Percentiles rank a stretch among this genome's conserved stretches.
Evolutionary conservation across 2,329 filamentous ascomycete genomes (phyloP).

Genomic region (Waltergamsia citrina): DNA sequence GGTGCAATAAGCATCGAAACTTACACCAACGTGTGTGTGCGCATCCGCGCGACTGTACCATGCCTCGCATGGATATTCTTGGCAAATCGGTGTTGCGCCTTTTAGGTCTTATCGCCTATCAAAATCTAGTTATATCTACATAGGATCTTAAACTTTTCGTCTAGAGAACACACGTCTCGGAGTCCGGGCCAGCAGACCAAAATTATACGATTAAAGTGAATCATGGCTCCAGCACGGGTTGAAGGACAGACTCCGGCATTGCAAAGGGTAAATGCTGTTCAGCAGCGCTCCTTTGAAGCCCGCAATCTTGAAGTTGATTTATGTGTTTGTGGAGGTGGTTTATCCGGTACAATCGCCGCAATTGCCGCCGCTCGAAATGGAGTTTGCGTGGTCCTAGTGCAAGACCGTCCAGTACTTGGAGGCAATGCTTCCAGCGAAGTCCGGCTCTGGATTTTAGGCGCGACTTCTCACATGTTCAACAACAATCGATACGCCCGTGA

Average conservation of each 20-base stretch:
- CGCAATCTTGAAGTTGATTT: constrained; percentile 12
- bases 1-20: no score
- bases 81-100: no score
- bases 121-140: not conserved
- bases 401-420: constrained; percentile 13
- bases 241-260: constrained; percentile 8
- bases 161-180: not conserved
- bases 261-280: constrained; percentile 9
- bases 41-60: no score
- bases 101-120: not conserved
- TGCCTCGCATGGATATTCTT: no score
- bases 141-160: not conserved
- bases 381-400: constrained; percentile 10
- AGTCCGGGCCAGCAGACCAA: not conserved
- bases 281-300: constrained; percentile 8
- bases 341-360: constrained; percentile 12
- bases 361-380: constrained; percentile 12
- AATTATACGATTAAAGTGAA: not conserved
- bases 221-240: constrained; percentile 12
- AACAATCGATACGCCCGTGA: constrained; percentile 15
- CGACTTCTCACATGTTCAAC: constrained; percentile 16
- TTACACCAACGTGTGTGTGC: no score
- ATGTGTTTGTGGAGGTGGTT: constrained; percentile 16
- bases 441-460: constrained; percentile 13
- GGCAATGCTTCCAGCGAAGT: constrained; percentile 14